These are phyloP conservation scores for Lumnitzera racemosa DNA, from an alignment of 345 rosid species.

Conservation along the genomic window DNA sequence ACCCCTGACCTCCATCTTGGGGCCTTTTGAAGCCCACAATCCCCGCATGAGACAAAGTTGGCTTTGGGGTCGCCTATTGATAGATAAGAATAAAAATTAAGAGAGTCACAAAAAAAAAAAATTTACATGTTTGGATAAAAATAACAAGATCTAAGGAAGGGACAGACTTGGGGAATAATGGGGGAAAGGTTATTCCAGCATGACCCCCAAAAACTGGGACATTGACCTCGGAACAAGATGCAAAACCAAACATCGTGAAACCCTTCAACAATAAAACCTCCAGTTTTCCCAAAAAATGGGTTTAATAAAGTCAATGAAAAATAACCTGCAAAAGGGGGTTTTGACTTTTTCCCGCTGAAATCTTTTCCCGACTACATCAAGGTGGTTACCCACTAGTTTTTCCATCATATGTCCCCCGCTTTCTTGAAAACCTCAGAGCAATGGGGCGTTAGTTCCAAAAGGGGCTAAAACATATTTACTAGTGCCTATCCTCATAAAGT, in stretches of 20 bases:
- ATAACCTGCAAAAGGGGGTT: conserved; percentile 36
- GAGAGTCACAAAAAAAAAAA: conserved; percentile 1
- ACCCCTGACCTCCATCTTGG: conserved; percentile 91
- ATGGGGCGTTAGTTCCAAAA: conserved; percentile 62
- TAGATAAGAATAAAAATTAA: neutral
- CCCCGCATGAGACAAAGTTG: conserved; percentile 49
- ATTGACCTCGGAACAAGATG: conserved; percentile 35
- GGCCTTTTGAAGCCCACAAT: conserved; percentile 65
- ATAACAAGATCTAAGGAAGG: neutral
- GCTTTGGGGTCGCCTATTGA: conserved; percentile 70
- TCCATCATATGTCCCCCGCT: conserved; percentile 60
- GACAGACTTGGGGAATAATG: conserved; percentile 65
- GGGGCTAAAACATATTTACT: conserved; percentile 66
- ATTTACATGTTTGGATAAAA: neutral
- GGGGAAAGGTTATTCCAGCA: conserved; percentile 77
- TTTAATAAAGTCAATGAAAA: no score
- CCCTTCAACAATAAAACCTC: no score
- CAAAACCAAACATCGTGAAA: neutral
- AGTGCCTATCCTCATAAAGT: conserved; percentile 31
- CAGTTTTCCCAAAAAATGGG: no score
- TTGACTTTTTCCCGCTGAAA: conserved; percentile 70
- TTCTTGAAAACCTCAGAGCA: conserved; percentile 77
- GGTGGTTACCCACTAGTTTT: conserved; percentile 65
- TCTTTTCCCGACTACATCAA: conserved; percentile 72
- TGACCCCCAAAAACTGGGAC: conserved; percentile 89